Evolutionary conservation across 306 rosid genomes (phyloP).

Genomic region (Datisca glomerata): DNA sequence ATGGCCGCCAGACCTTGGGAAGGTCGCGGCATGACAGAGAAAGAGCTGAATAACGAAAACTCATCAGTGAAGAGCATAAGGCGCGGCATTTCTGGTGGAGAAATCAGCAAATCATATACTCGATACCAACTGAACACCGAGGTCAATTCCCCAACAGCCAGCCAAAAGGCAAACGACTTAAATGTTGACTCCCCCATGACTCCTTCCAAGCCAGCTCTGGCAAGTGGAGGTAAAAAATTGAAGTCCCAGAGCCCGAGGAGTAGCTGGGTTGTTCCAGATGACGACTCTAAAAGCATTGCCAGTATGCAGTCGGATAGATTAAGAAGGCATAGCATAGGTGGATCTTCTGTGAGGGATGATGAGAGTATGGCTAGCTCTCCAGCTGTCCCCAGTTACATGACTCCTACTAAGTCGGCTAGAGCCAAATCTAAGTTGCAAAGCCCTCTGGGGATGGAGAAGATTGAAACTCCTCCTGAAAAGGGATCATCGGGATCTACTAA

Average conservation of each 20-base stretch:
- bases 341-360: slow-evolving; percentile 54
- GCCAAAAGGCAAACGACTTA: slow-evolving; percentile 44
- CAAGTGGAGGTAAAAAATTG: slow-evolving; percentile 24
- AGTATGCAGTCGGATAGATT: slow-evolving; percentile 58
- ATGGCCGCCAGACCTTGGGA: slow-evolving; percentile 83
- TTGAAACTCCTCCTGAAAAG: slow-evolving; percentile 37
- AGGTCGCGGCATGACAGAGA: slow-evolving; percentile 40
- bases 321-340: slow-evolving; percentile 77
- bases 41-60: slow-evolving; percentile 41
- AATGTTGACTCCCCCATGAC: slow-evolving; percentile 44
- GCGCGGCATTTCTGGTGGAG: slow-evolving; percentile 49
- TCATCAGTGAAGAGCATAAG: slow-evolving; percentile 50
- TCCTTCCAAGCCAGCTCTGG: slow-evolving; percentile 50
- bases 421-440: slow-evolving; percentile 74
- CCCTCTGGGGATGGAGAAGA: slow-evolving; percentile 48
- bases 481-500: slow-evolving; percentile 49
- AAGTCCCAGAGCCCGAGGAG: slow-evolving; percentile 67
- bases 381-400: slow-evolving; percentile 76
- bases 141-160: slow-evolving; percentile 66
- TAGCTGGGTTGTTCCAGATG: slow-evolving; percentile 32
- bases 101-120: slow-evolving; percentile 83
- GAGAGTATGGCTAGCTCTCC: slow-evolving; percentile 43
- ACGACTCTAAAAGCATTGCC: slow-evolving; percentile 52
- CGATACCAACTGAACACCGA: slow-evolving; percentile 81
- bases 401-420: slow-evolving; percentile 73